These are phyloP conservation scores for Vachellia collinsii DNA, from an alignment of 306 rosid genomes.

Conservation along the genomic window DNA sequence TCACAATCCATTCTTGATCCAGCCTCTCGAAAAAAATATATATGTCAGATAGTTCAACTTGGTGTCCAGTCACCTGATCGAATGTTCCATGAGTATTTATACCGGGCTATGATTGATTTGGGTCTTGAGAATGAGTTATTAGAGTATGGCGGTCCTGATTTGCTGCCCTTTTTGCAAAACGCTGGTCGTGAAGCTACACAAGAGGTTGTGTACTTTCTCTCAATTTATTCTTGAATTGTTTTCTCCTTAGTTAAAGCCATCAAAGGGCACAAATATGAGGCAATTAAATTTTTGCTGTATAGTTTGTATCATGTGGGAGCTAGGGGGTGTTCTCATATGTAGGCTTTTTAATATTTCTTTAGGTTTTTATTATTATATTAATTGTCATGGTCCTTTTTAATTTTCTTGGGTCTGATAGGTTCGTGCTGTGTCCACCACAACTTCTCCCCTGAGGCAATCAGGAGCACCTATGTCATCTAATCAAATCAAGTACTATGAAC, in stretches of 20 bases:
- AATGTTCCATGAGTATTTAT: slow-evolving; percentile 84
- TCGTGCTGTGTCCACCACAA: slow-evolving; percentile 65
- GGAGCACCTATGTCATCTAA: slow-evolving; percentile 63
- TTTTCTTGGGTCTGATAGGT: slow-evolving; percentile 50
- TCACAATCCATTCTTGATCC: slow-evolving; percentile 72
- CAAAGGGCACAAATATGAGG: slow-evolving; percentile 26
- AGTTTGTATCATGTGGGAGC: slow-evolving; percentile 33
- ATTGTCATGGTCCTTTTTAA: slow-evolving; percentile 36
- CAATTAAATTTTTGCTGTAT: slow-evolving; percentile 18
- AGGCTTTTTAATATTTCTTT: neutral
- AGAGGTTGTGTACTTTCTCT: slow-evolving; percentile 59
- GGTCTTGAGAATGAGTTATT: slow-evolving; percentile 93
- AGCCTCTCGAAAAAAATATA: slow-evolving; percentile 74
- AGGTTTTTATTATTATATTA: slow-evolving; percentile 21
- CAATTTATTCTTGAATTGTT: slow-evolving; percentile 30
- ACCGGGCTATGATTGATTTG: slow-evolving; percentile 89
- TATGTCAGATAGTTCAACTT: slow-evolving; percentile 91
- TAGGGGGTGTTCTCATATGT: neutral
- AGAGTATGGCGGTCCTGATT: slow-evolving; percentile 96
- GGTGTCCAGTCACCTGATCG: slow-evolving; percentile 92
- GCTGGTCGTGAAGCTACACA: slow-evolving; percentile 78
- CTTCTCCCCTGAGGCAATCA: slow-evolving; percentile 67
- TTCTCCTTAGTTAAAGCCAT: slow-evolving; percentile 16
- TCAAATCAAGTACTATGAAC: slow-evolving; percentile 83
- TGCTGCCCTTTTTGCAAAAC: slow-evolving; percentile 84